Base-by-base conservation (phyloP, 495 filamentous ascomycete genomes). In the Tuber indicum region DNA sequence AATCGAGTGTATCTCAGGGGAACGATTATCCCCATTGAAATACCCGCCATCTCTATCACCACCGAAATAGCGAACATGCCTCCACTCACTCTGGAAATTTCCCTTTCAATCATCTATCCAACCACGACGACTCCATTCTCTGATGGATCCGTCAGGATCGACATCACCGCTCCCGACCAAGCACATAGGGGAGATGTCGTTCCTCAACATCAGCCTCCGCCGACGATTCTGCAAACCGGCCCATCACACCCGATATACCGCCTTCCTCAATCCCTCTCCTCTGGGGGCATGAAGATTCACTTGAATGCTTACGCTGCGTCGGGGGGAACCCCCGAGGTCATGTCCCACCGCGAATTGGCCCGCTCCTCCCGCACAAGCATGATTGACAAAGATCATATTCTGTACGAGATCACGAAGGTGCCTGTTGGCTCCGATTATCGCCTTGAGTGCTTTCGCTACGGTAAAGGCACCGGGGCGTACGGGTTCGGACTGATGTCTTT, bases 251-350 rank as follows among this genome's bases (percentile, higher is more conserved):
- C 81, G n/a, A 10, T 83, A 43, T 82, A 83, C 39, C 78, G 81
- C 45, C 81, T 83, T n/a, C 81, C 81, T 21, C 81, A 83, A 47
- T 83, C 81, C 0, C 66, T 83, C 62, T 83, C 81, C 66, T 83
- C 81, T 16, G 81, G 81, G n/a, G 81, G 81, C 12, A 76, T 82
- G 36, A 82, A 82, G 44, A 71, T 83, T 26, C 81, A 83, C 19
- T 75, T 83, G 41, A 82, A 83, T 72, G 70, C 75, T 32, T 83
- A 83, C 58, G 73, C 75, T 36, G 45, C 70, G 36, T 81, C 75
- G 4, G 36, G 14, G 17, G 74, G 74, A 45, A 75, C 45, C 14
- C 49, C 70, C 41, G 78, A 80, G 32, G 71, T 23, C 4, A 77
- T 79, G 19, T 77, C 78, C 2, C 42, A 72, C 17, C 46, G 58